A percentile compares a stretch with the other conserved stretches of the same genome.
Evolutionary conservation across 371 early-diverging fungal genomes (phyloP).

Genomic region (Mortierella sp.): DNA sequence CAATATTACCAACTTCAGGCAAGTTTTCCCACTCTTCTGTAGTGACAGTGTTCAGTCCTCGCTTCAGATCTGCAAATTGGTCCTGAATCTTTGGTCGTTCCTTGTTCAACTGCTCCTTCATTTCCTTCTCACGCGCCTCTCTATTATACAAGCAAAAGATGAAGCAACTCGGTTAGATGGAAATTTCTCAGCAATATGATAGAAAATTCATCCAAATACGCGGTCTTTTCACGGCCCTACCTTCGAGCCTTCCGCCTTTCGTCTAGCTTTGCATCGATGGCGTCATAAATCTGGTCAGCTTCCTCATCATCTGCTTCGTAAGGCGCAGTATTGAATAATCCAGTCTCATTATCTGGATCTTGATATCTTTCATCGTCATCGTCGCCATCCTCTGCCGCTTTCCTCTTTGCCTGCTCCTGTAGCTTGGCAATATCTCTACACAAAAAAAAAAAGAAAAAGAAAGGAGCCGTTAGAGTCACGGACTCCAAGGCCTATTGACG

Average conservation of each 20-base stretch:
- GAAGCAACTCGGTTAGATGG: neutral
- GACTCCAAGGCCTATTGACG: neutral
- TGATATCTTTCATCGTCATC: slow-evolving; percentile 83
- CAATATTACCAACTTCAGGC: slow-evolving; percentile 94
- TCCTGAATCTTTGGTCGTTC: slow-evolving; percentile 83
- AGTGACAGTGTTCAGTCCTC: slow-evolving; percentile 80
- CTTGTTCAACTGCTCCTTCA: slow-evolving; percentile 63
- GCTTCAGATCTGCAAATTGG: slow-evolving; percentile 93
- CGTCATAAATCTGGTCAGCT: slow-evolving; percentile 94
- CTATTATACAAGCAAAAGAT: slow-evolving; percentile 17
- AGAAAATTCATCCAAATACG: too few species aligned
- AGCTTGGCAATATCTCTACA: slow-evolving; percentile 58
- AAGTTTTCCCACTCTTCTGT: slow-evolving; percentile 92
- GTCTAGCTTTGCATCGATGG: slow-evolving; percentile 92
- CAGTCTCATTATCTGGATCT: slow-evolving; percentile 96
- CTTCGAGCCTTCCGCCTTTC: slow-evolving; percentile 84
- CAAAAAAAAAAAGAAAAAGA: neutral
- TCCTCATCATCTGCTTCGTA: slow-evolving; percentile 98
- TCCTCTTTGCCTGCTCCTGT: slow-evolving; percentile 55
- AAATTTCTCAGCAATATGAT: neutral
- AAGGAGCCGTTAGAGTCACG: neutral
- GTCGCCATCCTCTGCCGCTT: slow-evolving; percentile 68
- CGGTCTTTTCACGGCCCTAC: slow-evolving; percentile 17
- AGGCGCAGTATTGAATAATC: slow-evolving; percentile 87
- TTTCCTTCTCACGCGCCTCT: slow-evolving; percentile 74